phyloP scores from a whole-genome alignment of 1,139 yeast genomes.

The Sugiyamaella pinicola region DNA sequence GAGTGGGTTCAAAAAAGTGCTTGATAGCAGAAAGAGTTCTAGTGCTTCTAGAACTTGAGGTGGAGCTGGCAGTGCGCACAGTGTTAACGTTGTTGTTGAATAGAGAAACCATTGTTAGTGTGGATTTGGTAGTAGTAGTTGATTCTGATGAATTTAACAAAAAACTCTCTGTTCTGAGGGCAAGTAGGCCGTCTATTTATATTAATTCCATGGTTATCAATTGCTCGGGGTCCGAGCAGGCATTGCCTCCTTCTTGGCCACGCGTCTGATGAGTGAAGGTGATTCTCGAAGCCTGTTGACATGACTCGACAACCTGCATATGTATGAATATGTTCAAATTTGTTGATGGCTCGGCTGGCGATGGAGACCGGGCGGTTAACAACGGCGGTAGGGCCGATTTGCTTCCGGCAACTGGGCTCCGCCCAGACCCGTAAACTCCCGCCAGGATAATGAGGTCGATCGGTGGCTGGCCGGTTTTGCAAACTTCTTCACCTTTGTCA shows the following conservation, averaged over 20 bases:
- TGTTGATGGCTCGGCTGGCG: background rate
- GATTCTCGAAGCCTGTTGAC: background rate
- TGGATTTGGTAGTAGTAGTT: background rate
- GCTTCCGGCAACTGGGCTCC: no score
- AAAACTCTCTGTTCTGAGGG: background rate
- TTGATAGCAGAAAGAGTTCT: conserved; percentile 4
- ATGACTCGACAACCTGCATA: background rate
- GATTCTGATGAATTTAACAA: background rate
- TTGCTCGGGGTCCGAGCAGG: background rate
- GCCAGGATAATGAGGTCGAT: no score
- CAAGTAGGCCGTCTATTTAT: background rate
- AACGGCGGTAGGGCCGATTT: no score
- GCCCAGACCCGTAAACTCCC: no score
- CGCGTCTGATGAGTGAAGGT: background rate
- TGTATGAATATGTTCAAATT: background rate
- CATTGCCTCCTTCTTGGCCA: background rate
- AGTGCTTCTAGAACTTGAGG: conserved; percentile 14
- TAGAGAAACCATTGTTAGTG: conserved; percentile 10
- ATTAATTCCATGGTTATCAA: no score
- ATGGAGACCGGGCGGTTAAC: background rate
- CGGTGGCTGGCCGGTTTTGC: no score
- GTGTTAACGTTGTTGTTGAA: conserved; percentile 16
- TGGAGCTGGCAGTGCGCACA: conserved; percentile 11
- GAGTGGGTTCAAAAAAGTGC: conserved; percentile 6
- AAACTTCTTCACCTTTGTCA: no score